These are phyloP conservation scores for Tulasnella calospora DNA, from an alignment of 768 basidiomycete genomes.

Conservation along the genomic window DNA sequence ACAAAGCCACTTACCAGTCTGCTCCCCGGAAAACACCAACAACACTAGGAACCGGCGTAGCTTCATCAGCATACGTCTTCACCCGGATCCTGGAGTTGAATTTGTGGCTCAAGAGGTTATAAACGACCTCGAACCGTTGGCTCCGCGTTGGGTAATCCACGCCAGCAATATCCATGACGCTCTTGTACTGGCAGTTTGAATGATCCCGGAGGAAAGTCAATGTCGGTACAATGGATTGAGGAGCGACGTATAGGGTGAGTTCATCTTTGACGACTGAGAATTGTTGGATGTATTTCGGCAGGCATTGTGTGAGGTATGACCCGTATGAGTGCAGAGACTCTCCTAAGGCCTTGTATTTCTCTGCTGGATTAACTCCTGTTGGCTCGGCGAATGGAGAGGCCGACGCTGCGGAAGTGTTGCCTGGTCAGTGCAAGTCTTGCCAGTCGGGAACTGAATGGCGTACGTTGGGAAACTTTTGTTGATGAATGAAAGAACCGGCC, in stretches of 20 bases:
- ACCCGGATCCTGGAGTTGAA: constrained; percentile 84
- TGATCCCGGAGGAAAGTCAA: constrained; percentile 93
- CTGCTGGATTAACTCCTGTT: constrained; percentile 81
- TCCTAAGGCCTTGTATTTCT: constrained; percentile 65
- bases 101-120: constrained; percentile 80
- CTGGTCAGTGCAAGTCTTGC: neutral
- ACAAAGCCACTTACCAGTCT: constrained; percentile 64
- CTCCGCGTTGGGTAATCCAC: constrained; percentile 92
- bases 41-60: constrained; percentile 81
- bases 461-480: constrained; percentile 6
- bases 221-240: constrained; percentile 74
- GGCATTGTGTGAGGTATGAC: constrained; percentile 85
- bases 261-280: constrained; percentile 97
- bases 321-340: constrained; percentile 85
- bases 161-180: constrained; percentile 87
- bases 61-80: constrained; percentile 95
- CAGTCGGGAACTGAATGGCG: neutral
- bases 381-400: constrained; percentile 78
- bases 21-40: constrained; percentile 79
- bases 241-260: constrained; percentile 80
- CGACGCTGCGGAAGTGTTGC: constrained; percentile 9
- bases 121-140: constrained; percentile 94
- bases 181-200: constrained; percentile 90
- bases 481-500: constrained; percentile 3
- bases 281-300: constrained; percentile 97